Evolutionary conservation across 2,329 filamentous ascomycete species (phyloP).

Genomic region (Colletotrichum neosansevieriae): DNA sequence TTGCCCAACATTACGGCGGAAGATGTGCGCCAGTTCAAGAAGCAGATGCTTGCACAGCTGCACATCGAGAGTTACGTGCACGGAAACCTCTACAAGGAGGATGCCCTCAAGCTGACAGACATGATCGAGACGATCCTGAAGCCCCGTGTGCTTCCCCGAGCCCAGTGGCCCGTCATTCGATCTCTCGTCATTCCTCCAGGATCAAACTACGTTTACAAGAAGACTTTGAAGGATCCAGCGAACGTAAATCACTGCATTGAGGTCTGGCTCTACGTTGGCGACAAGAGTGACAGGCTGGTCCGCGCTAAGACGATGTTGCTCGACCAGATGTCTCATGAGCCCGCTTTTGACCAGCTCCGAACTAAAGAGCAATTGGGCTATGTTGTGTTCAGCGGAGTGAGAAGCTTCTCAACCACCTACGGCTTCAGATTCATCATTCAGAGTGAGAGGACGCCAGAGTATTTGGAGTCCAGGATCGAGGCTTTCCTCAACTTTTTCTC

Average conservation of each 20-base stretch:
- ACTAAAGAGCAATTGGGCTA: constrained; percentile 99
- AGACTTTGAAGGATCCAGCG: constrained; percentile 83
- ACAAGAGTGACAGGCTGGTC: constrained; percentile 74
- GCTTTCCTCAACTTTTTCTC: constrained; percentile 80
- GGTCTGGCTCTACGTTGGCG: constrained; percentile 79
- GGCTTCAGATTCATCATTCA: constrained; percentile 93
- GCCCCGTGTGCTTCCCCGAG: constrained; percentile 77
- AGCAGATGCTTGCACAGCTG: constrained; percentile 83
- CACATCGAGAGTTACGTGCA: constrained; percentile 91
- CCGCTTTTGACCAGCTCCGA: constrained; percentile 91
- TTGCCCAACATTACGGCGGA: constrained; percentile 79
- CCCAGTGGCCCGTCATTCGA: constrained; percentile 84
- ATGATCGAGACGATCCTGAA: constrained; percentile 83
- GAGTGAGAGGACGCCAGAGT: constrained; percentile 86
- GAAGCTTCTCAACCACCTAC: constrained; percentile 79
- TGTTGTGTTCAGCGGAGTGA: constrained; percentile 87
- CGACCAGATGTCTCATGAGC: constrained; percentile 92
- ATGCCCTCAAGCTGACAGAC: constrained; percentile 86
- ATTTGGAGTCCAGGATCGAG: constrained; percentile 89
- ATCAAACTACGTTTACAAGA: constrained; percentile 86
- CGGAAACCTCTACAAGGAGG: constrained; percentile 94
- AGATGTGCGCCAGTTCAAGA: constrained; percentile 81
- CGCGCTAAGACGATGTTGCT: constrained; percentile 85
- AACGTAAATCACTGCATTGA: constrained; percentile 92
- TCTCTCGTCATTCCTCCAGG: constrained; percentile 83